A percentile compares a stretch with the other conserved stretches of the same genome.
These are phyloP conservation scores for Carpinus fangiana DNA, from an alignment of 306 rosid species.

Conservation along the genomic window DNA sequence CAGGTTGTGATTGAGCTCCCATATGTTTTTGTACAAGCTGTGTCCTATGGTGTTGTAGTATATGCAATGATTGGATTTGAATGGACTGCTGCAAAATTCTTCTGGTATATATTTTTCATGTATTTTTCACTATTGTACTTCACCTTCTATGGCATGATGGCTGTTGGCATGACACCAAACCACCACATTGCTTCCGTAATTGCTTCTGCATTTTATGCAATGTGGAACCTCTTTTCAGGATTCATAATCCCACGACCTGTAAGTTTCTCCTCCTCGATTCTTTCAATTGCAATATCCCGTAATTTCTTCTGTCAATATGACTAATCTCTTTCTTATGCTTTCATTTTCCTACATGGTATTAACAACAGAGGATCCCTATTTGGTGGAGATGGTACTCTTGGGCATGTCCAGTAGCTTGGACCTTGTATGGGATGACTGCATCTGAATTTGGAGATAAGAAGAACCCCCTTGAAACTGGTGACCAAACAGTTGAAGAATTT, in stretches of 20 bases:
- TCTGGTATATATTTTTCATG: constrained; percentile 60
- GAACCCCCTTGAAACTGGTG: constrained; percentile 8
- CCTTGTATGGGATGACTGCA: constrained; percentile 25
- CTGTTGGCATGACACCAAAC: constrained; percentile 54
- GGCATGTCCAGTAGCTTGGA: constrained; percentile 33
- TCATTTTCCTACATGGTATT: background rate
- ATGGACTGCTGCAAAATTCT: constrained; percentile 52
- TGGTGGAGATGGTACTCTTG: constrained; percentile 44
- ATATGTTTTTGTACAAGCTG: constrained; percentile 42
- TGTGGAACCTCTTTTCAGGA: constrained; percentile 66
- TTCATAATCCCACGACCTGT: constrained; percentile 50
- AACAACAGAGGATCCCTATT: constrained; percentile 32
- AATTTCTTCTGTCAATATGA: too few relatives aligned
- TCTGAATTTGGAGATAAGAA: constrained; percentile 46
- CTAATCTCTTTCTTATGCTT: background rate
- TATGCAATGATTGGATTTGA: constrained; percentile 65
- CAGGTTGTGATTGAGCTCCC: constrained; percentile 61
- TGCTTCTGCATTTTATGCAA: constrained; percentile 49
- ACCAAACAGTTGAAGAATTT: constrained; percentile 42
- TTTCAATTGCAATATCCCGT: too few relatives aligned
- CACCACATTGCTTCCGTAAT: constrained; percentile 55
- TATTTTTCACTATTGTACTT: constrained; percentile 57
- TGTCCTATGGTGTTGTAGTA: constrained; percentile 43
- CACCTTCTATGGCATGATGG: constrained; percentile 67
- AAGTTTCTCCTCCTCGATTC: constrained; percentile 17